Conservation (phyloP, 192 early-diverging fungal genomes). For the Powellomyces hirtus region DNA sequence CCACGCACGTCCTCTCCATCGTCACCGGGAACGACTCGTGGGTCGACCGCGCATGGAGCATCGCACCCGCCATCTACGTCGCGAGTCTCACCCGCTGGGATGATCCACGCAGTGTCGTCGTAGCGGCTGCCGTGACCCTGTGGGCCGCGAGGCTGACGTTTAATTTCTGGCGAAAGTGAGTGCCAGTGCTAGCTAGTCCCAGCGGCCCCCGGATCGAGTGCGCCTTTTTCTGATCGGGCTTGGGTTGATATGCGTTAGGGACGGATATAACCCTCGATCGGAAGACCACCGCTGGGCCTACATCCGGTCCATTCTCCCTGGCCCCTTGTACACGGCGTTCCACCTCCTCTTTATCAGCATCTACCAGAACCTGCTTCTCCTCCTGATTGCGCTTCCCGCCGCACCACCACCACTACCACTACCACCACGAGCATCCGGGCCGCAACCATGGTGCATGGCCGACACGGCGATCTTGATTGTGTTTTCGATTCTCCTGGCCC, state of each 20-base stretch:
- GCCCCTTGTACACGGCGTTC: constrained; percentile 58
- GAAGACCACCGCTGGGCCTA: constrained; percentile 77
- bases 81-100: constrained; percentile 47
- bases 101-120: constrained; percentile 40
- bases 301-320: constrained; percentile 33
- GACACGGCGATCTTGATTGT: background rate
- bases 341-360: constrained; percentile 72
- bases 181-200: too few relatives aligned
- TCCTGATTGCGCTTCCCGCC: constrained; percentile 53
- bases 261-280: constrained; percentile 62
- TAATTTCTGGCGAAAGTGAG: constrained; percentile 69
- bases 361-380: constrained; percentile 71
- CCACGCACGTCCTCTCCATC: background rate
- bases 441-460: background rate
- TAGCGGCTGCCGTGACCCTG: constrained; percentile 46
- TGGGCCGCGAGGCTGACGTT: constrained; percentile 78
- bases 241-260: constrained; percentile 27
- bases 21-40: constrained; percentile 19
- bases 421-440: background rate
- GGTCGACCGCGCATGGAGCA: constrained; percentile 78
- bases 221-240: too few relatives aligned
- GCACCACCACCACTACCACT: constrained; percentile 4
- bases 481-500: constrained; percentile 26
- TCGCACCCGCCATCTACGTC: constrained; percentile 63
- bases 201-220: too few relatives aligned